Conservation (phyloP, 2,329 filamentous ascomycete species). For the Alternaria sp. region DNA sequence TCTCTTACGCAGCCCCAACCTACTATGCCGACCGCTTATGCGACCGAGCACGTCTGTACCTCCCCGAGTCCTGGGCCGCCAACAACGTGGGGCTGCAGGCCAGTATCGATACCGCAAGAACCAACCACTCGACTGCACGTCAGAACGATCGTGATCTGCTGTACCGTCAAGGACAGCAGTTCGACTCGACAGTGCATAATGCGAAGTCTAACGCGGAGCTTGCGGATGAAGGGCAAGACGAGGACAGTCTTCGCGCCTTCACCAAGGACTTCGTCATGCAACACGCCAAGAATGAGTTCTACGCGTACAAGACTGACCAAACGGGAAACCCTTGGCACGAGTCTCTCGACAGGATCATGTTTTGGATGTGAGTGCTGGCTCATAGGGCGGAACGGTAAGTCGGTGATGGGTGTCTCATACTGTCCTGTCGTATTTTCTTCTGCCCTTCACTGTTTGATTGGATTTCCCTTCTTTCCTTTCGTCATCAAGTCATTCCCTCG, state of each 20-base stretch:
- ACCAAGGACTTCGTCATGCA: background rate
- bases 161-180: background rate
- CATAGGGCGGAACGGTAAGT: background rate
- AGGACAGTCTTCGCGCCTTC: background rate
- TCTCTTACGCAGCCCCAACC: background rate
- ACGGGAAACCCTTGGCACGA: background rate
- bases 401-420: rapidly evolving
- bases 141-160: background rate
- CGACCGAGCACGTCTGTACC: background rate
- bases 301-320: background rate
- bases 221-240: background rate
- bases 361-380: background rate
- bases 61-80: background rate
- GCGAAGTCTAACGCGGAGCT: background rate
- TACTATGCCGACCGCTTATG: background rate
- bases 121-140: background rate
- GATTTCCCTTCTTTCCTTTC: background rate
- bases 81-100: background rate
- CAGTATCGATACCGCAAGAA: background rate
- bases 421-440: background rate
- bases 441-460: background rate
- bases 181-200: background rate
- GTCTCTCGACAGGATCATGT: background rate
- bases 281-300: background rate
- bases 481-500: background rate